Conservation (phyloP, 768 basidiomycete species). For the Trametes cinnabarina region DNA sequence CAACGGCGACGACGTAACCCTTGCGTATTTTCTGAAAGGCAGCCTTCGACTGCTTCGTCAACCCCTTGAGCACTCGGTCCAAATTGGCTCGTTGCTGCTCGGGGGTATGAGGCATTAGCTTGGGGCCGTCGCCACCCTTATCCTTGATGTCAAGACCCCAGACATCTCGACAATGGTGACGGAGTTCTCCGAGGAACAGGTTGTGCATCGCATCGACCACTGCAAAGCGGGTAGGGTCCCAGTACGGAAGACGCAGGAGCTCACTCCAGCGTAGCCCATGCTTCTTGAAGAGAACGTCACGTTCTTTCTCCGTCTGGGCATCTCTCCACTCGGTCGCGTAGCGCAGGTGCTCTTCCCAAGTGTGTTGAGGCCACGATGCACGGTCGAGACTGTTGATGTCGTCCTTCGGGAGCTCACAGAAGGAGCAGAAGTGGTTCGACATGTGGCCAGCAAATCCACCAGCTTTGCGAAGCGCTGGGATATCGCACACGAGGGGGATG, state of each 20-base stretch:
- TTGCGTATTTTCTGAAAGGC: neutral
- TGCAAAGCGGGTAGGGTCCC: conserved; percentile 33
- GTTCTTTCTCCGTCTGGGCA: conserved; percentile 6
- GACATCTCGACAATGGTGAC: conserved; percentile 32
- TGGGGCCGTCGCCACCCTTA: neutral
- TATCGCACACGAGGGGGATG: conserved; percentile 36
- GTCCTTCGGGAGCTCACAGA: conserved; percentile 25
- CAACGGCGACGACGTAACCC: neutral
- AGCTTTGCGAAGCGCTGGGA: conserved; percentile 34
- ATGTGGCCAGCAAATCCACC: conserved; percentile 27
- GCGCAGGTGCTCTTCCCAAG: conserved; percentile 18
- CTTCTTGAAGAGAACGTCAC: conserved; percentile 11
- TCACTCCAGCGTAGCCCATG: conserved; percentile 29
- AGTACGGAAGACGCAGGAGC: conserved; percentile 39
- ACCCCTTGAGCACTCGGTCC: neutral
- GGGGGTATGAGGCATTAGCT: neutral
- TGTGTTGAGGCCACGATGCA: conserved; percentile 25
- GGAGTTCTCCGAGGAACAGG: conserved; percentile 34
- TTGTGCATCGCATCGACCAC: conserved; percentile 44
- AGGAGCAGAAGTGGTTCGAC: conserved; percentile 30
- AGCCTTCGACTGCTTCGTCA: neutral
- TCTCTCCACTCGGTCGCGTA: conserved; percentile 23
- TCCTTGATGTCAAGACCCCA: conserved; percentile 7
- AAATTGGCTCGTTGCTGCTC: neutral
- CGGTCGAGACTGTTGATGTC: conserved; percentile 31